phyloP scores from a whole-genome alignment of 805 yeast species.

The Tanozyma kutaoensis region DNA sequence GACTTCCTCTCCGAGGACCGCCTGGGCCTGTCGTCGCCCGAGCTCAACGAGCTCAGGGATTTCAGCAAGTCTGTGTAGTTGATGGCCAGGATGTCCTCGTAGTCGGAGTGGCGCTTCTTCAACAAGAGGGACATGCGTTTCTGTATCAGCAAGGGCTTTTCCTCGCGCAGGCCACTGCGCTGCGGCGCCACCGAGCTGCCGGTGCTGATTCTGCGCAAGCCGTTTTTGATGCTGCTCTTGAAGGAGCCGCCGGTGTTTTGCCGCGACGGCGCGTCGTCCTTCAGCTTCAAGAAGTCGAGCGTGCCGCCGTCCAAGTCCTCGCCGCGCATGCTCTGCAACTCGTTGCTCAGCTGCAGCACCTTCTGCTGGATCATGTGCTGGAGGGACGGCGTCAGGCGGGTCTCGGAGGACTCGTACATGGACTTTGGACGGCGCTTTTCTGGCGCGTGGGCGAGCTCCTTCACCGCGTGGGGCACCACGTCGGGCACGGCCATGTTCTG shows the following conservation, averaged over 20 bases:
- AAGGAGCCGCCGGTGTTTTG: constrained; percentile 30
- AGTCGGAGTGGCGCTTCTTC: constrained; percentile 43
- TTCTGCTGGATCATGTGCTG: constrained; percentile 21
- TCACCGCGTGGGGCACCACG: constrained; percentile 27
- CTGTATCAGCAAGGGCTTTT: constrained; percentile 30
- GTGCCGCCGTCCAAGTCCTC: constrained; percentile 14
- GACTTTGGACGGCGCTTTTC: no score
- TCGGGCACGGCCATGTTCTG: constrained; percentile 30
- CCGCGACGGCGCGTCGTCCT: constrained; percentile 11
- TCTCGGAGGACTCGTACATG: neutral
- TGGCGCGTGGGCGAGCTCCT: no score
- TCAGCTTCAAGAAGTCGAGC: constrained; percentile 21
- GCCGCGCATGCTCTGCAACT: constrained; percentile 5
- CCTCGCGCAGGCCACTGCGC: constrained; percentile 3
- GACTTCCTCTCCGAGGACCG: no score
- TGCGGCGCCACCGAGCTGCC: constrained; percentile 14
- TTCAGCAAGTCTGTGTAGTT: constrained; percentile 12
- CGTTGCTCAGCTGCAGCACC: constrained; percentile 13
- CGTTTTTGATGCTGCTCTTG: constrained; percentile 16
- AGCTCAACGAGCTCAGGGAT: no score
- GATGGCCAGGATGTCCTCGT: constrained; percentile 8
- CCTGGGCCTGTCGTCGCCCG: no score
- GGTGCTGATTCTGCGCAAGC: constrained; percentile 25
- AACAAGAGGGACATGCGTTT: constrained; percentile 40
- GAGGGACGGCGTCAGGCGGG: constrained; percentile 5